These are phyloP conservation scores for Salvia splendens DNA, from an alignment of 257 asterid species.

Conservation along the genomic window DNA sequence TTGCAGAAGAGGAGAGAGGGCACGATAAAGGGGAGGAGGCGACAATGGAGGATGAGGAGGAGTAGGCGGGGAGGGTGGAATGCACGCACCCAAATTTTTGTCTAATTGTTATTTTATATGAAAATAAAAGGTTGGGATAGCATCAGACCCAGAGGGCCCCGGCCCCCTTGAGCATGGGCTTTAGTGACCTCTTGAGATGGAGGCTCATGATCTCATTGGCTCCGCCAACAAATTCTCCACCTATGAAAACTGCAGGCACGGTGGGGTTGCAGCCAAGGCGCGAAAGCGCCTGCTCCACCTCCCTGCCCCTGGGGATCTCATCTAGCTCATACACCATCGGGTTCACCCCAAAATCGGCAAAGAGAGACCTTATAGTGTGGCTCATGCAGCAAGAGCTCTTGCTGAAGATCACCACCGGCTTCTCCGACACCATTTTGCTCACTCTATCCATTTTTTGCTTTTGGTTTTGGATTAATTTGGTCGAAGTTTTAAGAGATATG, in stretches of 20 bases:
- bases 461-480: background rate
- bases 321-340: conserved; percentile 53
- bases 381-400: conserved; percentile 58
- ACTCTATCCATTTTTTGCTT: conserved; percentile 37
- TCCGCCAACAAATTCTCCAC: conserved; percentile 56
- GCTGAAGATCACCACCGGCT: conserved; percentile 55
- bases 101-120: no score
- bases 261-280: conserved; percentile 50
- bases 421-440: conserved; percentile 46
- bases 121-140: no score
- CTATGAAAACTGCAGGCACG: conserved; percentile 56
- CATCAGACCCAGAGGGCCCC: conserved; percentile 49
- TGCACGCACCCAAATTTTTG: no score
- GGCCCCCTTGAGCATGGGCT: conserved; percentile 56
- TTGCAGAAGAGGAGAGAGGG: no score
- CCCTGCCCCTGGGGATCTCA: conserved; percentile 42
- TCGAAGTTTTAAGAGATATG: background rate
- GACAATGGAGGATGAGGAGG: no score
- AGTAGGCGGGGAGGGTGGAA: no score
- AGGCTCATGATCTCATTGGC: conserved; percentile 54
- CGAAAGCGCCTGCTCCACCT: conserved; percentile 49
- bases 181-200: conserved; percentile 45
- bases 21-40: no score
- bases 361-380: conserved; percentile 46
- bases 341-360: conserved; percentile 45